phyloP scores from a whole-genome alignment of 2,329 filamentous ascomycete genomes.

The Sporothrix luriei region DNA sequence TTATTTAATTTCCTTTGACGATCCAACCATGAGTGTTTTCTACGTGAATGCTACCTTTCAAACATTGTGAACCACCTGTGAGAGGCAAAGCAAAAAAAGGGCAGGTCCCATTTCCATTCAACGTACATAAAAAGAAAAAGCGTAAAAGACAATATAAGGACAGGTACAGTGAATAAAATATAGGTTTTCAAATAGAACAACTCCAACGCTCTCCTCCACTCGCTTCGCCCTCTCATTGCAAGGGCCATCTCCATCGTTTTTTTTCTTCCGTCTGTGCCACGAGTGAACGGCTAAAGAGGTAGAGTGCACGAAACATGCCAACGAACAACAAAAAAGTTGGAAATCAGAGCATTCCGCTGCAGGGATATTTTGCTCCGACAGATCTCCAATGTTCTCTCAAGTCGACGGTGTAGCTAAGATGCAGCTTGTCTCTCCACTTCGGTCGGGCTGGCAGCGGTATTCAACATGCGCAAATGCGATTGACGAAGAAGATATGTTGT shows the following conservation, averaged over 20 bases:
- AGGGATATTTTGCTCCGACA: neutral
- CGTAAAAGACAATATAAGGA: slow-evolving; percentile 23
- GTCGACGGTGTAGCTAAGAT: neutral
- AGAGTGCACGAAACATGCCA: neutral
- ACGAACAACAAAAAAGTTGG: neutral
- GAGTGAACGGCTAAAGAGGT: neutral
- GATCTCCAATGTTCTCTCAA: neutral
- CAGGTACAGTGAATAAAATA: slow-evolving; percentile 18
- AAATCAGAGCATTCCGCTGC: slow-evolving; percentile 9
- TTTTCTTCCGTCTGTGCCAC: neutral
- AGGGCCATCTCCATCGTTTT: slow-evolving; percentile 1
- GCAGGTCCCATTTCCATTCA: slow-evolving; percentile 25
- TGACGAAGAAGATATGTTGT: neutral
- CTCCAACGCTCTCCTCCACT: slow-evolving; percentile 19
- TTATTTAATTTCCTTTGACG: neutral
- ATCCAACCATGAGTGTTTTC: neutral
- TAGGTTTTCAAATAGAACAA: slow-evolving; percentile 23
- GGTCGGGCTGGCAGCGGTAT: neutral
- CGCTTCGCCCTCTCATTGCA: neutral
- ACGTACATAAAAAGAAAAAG: slow-evolving; percentile 10
- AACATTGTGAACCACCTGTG: neutral
- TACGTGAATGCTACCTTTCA: neutral
- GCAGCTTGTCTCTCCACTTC: too few species aligned
- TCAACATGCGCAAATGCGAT: neutral
- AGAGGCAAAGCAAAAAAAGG: slow-evolving; percentile 18